Evolutionary conservation across 805 yeast species (phyloP).

Genomic region (Ogataea philodendri): DNA sequence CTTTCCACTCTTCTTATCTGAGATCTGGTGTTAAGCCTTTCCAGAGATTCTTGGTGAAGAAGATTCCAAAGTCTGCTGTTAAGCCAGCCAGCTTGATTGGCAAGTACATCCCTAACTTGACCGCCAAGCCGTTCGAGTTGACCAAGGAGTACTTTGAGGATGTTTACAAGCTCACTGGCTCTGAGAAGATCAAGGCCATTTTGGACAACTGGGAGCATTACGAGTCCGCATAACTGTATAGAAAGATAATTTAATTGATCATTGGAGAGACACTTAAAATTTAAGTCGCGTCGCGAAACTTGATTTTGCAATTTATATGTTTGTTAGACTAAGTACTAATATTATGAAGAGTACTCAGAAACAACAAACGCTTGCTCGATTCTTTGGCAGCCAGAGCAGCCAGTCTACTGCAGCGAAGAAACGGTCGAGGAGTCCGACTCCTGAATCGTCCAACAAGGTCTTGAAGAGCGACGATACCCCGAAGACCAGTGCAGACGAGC

Average conservation of each 20-base stretch:
- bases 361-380: constrained; percentile 24
- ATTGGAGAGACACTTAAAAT: constrained; percentile 4
- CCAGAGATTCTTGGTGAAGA: constrained; percentile 95
- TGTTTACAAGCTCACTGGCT: constrained; percentile 86
- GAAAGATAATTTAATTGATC: no score
- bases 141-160: constrained; percentile 97
- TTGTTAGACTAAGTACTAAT: constrained; percentile 1
- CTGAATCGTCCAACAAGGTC: constrained; percentile 2
- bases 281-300: constrained; percentile 4
- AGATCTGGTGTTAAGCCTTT: constrained; percentile 98
- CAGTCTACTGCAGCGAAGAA: constrained; percentile 5
- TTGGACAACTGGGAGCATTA: constrained; percentile 95
- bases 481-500: constrained; percentile 13
- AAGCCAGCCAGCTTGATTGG: constrained; percentile 91
- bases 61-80: constrained; percentile 91
- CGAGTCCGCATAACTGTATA: constrained; percentile 42
- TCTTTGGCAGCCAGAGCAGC: constrained; percentile 14
- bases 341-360: constrained; percentile 14
- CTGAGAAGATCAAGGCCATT: constrained; percentile 85
- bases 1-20: constrained; percentile 98
- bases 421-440: constrained; percentile 15
- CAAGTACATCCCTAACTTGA: constrained; percentile 97
- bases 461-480: constrained; percentile 2
- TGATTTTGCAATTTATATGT: constrained; percentile 4
- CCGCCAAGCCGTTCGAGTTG: constrained; percentile 95